Evolutionary conservation across 495 filamentous ascomycete species (phyloP), one percentile per base, ranked within the genome.

Genomic region (Daldinia vernicosa): DNA sequence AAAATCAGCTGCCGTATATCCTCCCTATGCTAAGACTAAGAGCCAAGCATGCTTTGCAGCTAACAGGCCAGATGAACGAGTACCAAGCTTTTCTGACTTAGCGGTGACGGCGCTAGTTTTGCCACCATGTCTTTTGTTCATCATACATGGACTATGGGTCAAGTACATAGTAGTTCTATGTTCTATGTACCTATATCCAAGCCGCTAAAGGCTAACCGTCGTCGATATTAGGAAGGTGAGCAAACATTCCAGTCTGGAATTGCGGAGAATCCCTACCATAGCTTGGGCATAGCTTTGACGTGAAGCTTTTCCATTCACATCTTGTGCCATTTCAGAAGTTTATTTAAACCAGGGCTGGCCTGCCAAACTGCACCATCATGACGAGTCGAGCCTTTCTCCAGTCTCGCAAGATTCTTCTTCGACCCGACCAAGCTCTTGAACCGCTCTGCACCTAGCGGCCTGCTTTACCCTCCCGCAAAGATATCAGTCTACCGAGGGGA

Each of bases 171-270:
- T 53, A 30, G 50, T 53, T 53, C 50, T 15, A 53, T 53, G 50
- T 53, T 53, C 26, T 15, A 53, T 53, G 50, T 53, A 53, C 50
- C 24, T 61, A 50, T 57, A 45, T 53, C 53, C 70, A 58, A 73
- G 64, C 55, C 51, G 45, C 61, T 56, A 62, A 43, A 58, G 17
- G 26, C 26, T 60, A 27, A 51, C 50, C 50, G 52, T 68, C 32
- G 55, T 68, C 65, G 28, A 52, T 27, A 73, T 73, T 73, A 73
- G 70, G 70, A 73, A 73, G 70, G 70, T 73, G 65, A 73, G 66
- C 70, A 58, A 58, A 69, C 66, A 73, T 73, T 73, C 70, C 70
- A 73, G 50, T 24, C 61, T 62, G 58, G 58, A 58, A 60, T 56
- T 73, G 70, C 66, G 66, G 70, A 73, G 70, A 73, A 69, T 73